These are phyloP conservation scores for Phyllachora maydis DNA, from an alignment of 2,329 filamentous ascomycete genomes.

Conservation along the genomic window DNA sequence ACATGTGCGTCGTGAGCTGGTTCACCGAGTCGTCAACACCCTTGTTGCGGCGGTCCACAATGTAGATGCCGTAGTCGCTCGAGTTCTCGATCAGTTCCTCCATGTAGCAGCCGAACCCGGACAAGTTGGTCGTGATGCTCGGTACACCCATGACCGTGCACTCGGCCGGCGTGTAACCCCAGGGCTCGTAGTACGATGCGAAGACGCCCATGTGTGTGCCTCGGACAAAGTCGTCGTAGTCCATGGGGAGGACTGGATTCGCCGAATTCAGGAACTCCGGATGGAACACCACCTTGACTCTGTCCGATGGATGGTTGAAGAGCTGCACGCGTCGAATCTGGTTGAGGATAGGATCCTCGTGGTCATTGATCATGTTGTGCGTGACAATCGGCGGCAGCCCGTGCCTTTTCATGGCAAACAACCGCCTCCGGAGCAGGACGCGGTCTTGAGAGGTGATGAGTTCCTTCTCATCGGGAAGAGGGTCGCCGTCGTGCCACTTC, in stretches of 20 bases:
- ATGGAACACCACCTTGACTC: slow-evolving; percentile 96
- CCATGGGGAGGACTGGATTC: slow-evolving; percentile 84
- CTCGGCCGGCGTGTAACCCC: slow-evolving; percentile 96
- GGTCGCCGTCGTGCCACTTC: slow-evolving; percentile 86
- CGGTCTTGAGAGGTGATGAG: slow-evolving; percentile 82
- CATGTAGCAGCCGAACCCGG: slow-evolving; percentile 98
- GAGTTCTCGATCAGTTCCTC: slow-evolving; percentile 97
- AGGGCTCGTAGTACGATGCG: slow-evolving; percentile 95
- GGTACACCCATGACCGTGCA: slow-evolving; percentile 98
- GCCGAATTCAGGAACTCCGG: slow-evolving; percentile 93
- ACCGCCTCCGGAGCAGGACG: slow-evolving; percentile 69
- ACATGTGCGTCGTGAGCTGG: slow-evolving; percentile 83
- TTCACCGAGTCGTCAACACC: slow-evolving; percentile 95
- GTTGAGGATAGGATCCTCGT: slow-evolving; percentile 84
- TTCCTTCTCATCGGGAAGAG: slow-evolving; percentile 91
- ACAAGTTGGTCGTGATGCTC: slow-evolving; percentile 93
- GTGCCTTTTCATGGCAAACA: slow-evolving; percentile 93
- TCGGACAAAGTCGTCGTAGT: slow-evolving; percentile 97
- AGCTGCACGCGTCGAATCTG: slow-evolving; percentile 90
- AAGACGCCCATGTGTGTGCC: slow-evolving; percentile 93
- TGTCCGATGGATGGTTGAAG: slow-evolving; percentile 87
- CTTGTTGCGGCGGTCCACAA: slow-evolving; percentile 88
- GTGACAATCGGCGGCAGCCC: slow-evolving; percentile 87
- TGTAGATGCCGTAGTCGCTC: slow-evolving; percentile 96
- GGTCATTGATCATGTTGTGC: slow-evolving; percentile 94